Percentiles rank a stretch among this genome's conserved stretches.
phyloP scores from a whole-genome alignment of 345 rosid species.

The Microcos paniculata region DNA sequence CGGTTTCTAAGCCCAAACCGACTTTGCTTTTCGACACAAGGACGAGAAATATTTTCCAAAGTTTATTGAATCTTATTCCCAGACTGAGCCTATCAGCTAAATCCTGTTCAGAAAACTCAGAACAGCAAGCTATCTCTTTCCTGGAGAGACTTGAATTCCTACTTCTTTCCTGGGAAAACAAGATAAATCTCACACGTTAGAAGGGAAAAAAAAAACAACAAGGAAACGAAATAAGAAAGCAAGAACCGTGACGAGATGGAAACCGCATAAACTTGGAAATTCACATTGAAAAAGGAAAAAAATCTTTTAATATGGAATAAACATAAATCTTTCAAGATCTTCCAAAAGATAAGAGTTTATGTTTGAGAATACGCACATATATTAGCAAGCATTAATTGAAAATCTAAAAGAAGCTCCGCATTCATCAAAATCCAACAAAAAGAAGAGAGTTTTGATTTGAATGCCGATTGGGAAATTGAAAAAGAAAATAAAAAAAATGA shows the following conservation, averaged over 20 bases:
- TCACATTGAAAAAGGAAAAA: neutral
- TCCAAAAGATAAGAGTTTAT: neutral
- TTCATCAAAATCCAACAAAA: neutral
- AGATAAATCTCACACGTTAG: neutral
- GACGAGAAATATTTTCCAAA: neutral
- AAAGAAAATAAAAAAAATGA: neutral
- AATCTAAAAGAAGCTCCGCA: slow-evolving; percentile 2
- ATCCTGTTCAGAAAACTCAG: neutral
- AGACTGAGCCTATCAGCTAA: neutral
- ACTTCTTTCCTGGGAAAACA: neutral
- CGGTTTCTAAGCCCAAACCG: neutral
- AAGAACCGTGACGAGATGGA: neutral
- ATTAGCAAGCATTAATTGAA: neutral
- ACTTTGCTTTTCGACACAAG: neutral
- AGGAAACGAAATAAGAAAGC: neutral
- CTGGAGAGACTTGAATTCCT: neutral
- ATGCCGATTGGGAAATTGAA: neutral
- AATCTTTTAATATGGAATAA: neutral
- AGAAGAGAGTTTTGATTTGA: neutral
- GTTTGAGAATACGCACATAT: neutral
- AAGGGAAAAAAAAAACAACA: neutral
- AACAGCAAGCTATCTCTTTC: neutral
- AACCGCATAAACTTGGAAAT: neutral
- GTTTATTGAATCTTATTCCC: neutral
- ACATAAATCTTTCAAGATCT: neutral